Conservation (phyloP, 257 asterid species). For the Phtheirospermum japonicum region DNA sequence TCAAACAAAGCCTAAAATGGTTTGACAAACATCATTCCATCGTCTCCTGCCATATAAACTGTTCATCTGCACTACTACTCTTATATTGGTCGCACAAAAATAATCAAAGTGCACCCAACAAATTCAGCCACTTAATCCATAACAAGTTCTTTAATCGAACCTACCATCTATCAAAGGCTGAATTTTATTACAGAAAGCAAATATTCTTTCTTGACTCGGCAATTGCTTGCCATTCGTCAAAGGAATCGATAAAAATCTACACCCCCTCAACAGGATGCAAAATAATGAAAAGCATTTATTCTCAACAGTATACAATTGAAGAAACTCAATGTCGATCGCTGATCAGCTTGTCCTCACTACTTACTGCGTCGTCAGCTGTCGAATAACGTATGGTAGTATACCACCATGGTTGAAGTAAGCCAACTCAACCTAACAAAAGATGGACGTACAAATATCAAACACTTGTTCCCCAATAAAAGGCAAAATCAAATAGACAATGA, state of each 20-base stretch:
- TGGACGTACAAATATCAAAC: conserved; percentile 16
- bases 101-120: conserved; percentile 15
- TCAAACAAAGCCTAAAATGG: too few relatives aligned
- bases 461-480: neutral
- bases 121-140: conserved; percentile 14
- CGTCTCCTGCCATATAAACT: too few relatives aligned
- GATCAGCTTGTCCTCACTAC: conserved; percentile 11
- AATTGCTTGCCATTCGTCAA: conserved; percentile 26
- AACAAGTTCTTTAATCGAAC: neutral
- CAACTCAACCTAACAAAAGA: conserved; percentile 50
- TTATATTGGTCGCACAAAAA: neutral
- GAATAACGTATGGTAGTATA: conserved; percentile 78
- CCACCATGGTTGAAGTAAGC: conserved; percentile 88
- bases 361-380: conserved; percentile 64
- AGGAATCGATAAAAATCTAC: conserved; percentile 34
- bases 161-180: conserved; percentile 20
- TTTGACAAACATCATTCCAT: too few relatives aligned
- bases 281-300: conserved; percentile 32
- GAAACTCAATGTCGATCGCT: conserved; percentile 20
- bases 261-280: conserved; percentile 30
- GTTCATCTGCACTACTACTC: too few relatives aligned
- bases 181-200: conserved; percentile 36
- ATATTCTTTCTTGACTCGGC: conserved; percentile 26
- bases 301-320: conserved; percentile 25
- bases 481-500: neutral